Evolutionary conservation across 1,284 basidiomycete species (phyloP).

Genomic region (Boletus sp.): DNA sequence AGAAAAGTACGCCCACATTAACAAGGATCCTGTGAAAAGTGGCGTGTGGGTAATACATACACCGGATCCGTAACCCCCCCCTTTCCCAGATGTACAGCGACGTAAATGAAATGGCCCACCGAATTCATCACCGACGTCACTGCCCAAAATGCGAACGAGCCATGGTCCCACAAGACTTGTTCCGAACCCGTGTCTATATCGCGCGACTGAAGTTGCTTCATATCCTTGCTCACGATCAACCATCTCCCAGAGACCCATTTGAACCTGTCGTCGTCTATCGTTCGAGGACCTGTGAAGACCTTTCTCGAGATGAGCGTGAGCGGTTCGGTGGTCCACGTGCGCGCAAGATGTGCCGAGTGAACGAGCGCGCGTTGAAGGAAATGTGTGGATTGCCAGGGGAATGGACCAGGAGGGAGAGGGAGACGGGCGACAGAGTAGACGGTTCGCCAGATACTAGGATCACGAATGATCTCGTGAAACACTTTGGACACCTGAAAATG

Average conservation of each 20-base stretch:
- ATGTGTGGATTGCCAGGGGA: conserved; percentile 22
- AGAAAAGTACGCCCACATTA: background rate
- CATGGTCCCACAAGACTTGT: conserved; percentile 22
- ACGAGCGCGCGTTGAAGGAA: conserved; percentile 25
- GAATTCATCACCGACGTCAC: conserved; percentile 17
- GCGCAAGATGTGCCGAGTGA: conserved; percentile 20
- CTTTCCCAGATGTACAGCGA: conserved; percentile 20
- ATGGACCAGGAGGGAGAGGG: conserved; percentile 26
- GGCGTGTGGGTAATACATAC: conserved; percentile 13
- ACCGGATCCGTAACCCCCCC: conserved; percentile 23
- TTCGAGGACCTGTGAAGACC: conserved; percentile 10
- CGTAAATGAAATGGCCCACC: conserved; percentile 21
- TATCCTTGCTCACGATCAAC: conserved; percentile 22
- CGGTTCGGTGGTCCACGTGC: conserved; percentile 21
- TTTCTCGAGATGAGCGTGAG: conserved; percentile 12
- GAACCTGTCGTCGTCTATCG: conserved; percentile 12
- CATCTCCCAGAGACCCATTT: conserved; percentile 25
- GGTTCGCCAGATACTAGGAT: conserved; percentile 20
- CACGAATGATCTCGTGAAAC: conserved; percentile 19
- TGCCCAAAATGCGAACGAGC: conserved; percentile 16
- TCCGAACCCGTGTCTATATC: conserved; percentile 25
- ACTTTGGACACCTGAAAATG: conserved; percentile 22
- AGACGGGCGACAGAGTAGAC: conserved; percentile 17
- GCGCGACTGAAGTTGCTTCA: conserved; percentile 13
- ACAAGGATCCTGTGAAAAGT: background rate